Percentiles rank a stretch among this genome's conserved stretches.
Conservation (phyloP, 2,329 filamentous ascomycete genomes). For the Pestalotiopsis sp. region DNA sequence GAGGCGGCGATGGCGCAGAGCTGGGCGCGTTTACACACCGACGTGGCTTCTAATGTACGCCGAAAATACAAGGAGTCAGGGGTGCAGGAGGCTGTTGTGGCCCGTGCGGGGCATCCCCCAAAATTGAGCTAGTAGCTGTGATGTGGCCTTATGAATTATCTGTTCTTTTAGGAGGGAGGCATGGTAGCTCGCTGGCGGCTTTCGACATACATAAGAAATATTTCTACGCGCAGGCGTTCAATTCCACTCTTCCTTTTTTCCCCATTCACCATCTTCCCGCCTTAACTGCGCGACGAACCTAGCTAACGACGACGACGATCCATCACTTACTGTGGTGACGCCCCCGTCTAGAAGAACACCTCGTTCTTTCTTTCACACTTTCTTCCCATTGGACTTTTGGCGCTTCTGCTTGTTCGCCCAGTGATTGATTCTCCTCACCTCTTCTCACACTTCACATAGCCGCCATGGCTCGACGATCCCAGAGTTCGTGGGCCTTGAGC, state of each 20-base stretch:
- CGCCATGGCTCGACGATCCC: slow-evolving; percentile 58
- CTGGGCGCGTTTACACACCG: not conserved
- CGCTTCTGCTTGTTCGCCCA: slow-evolving; percentile 7
- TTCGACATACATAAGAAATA: slow-evolving; percentile 7
- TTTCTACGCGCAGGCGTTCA: not conserved
- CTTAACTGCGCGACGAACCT: not conserved
- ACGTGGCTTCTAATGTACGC: not conserved
- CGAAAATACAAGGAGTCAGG: not conserved
- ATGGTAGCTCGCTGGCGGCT: not conserved
- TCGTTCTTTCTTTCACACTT: slow-evolving; percentile 14
- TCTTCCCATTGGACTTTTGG: slow-evolving; percentile 5
- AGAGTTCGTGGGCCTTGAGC: slow-evolving; percentile 74
- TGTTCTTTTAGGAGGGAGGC: slow-evolving; percentile 7
- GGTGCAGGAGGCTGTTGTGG: not conserved
- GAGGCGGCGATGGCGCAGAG: not conserved
- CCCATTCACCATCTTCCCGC: slow-evolving; percentile 2
- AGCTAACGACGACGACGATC: not conserved
- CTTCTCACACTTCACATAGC: slow-evolving; percentile 8
- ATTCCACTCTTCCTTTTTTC: slow-evolving; percentile 3
- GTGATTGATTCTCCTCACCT: slow-evolving; percentile 15
- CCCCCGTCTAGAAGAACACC: not conserved
- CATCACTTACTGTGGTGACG: not conserved
- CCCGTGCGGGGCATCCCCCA: not conserved
- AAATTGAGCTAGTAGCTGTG: slow-evolving; percentile 4
- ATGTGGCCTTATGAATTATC: slow-evolving; percentile 14